phyloP scores from a whole-genome alignment of 495 filamentous ascomycete genomes.

The Hypoxylon rickii region DNA sequence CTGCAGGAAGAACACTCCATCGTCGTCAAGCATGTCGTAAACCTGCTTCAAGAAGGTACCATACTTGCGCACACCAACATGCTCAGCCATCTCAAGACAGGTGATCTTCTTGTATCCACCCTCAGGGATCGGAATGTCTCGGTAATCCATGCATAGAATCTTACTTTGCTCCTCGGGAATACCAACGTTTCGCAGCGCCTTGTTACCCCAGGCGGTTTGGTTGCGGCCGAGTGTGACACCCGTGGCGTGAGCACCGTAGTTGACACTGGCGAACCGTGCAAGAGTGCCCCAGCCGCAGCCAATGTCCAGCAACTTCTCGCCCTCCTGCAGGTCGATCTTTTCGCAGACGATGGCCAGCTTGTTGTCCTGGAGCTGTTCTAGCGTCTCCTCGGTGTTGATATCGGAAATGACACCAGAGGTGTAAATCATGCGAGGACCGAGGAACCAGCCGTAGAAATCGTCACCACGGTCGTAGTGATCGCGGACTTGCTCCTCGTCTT shows the following conservation, averaged over 20 bases:
- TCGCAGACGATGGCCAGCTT: slow-evolving; percentile 85
- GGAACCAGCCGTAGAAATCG: slow-evolving; percentile 89
- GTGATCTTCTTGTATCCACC: slow-evolving; percentile 83
- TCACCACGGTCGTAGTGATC: slow-evolving; percentile 87
- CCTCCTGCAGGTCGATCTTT: slow-evolving; percentile 75
- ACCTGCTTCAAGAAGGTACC: slow-evolving; percentile 69
- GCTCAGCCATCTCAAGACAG: slow-evolving; percentile 88
- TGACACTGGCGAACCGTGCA: slow-evolving; percentile 74
- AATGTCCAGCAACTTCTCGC: slow-evolving; percentile 77
- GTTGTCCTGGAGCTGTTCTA: slow-evolving; percentile 89
- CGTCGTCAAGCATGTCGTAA: slow-evolving; percentile 85
- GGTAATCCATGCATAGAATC: slow-evolving; percentile 83
- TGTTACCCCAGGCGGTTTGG: slow-evolving; percentile 84
- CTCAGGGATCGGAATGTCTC: slow-evolving; percentile 72
- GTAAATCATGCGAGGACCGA: slow-evolving; percentile 90
- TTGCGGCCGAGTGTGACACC: slow-evolving; percentile 82
- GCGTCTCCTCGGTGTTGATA: slow-evolving; percentile 71
- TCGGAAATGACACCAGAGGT: slow-evolving; percentile 83
- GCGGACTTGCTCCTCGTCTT: slow-evolving; percentile 86
- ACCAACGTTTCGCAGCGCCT: slow-evolving; percentile 68
- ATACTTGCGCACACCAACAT: slow-evolving; percentile 81
- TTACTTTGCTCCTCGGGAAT: slow-evolving; percentile 72
- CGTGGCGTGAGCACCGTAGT: slow-evolving; percentile 78
- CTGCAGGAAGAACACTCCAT: slow-evolving; percentile 83
- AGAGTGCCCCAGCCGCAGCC: slow-evolving; percentile 90